A percentile compares a stretch with the other conserved stretches of the same genome.
Conservation (phyloP, 2,329 filamentous ascomycete species). For the Aspergillus chevalieri region DNA sequence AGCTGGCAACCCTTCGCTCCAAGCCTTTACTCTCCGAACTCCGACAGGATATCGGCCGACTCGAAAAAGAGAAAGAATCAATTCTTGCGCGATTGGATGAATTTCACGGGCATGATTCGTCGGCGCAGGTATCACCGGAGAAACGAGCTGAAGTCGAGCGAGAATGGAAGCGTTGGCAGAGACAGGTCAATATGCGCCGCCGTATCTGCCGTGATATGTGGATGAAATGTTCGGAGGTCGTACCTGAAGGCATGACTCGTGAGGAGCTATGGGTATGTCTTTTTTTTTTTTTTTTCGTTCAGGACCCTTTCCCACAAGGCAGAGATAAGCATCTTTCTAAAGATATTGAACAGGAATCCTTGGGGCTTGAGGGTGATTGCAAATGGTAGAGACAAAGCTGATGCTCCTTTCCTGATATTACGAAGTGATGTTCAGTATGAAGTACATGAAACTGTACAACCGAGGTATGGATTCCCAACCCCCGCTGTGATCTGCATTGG, state of each 20-base stretch:
- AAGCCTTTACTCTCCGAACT: slow-evolving; percentile 50
- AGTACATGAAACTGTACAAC: background rate
- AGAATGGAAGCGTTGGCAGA: slow-evolving; percentile 43
- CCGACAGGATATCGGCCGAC: slow-evolving; percentile 33
- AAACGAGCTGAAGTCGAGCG: slow-evolving; percentile 43
- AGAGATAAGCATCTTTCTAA: no score
- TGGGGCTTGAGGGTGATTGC: slow-evolving; percentile 33
- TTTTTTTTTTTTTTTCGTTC: background rate
- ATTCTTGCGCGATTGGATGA: slow-evolving; percentile 37
- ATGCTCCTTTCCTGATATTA: background rate
- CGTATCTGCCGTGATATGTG: slow-evolving; percentile 49
- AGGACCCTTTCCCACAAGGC: no score
- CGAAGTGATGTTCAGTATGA: background rate
- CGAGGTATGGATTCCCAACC: background rate
- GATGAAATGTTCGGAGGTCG: slow-evolving; percentile 41
- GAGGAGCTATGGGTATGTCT: slow-evolving; percentile 45
- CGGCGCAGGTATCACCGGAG: slow-evolving; percentile 39
- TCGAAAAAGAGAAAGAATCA: slow-evolving; percentile 42
- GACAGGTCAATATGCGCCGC: slow-evolving; percentile 36
- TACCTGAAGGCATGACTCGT: slow-evolving; percentile 43
- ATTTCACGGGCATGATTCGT: slow-evolving; percentile 34
- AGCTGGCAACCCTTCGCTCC: slow-evolving; percentile 42
- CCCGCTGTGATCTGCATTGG: background rate
- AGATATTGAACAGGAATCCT: slow-evolving; percentile 21
- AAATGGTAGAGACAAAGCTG: slow-evolving; percentile 9